Conservation (phyloP, 1,284 basidiomycete species). For the Rhodotorula sp. region DNA sequence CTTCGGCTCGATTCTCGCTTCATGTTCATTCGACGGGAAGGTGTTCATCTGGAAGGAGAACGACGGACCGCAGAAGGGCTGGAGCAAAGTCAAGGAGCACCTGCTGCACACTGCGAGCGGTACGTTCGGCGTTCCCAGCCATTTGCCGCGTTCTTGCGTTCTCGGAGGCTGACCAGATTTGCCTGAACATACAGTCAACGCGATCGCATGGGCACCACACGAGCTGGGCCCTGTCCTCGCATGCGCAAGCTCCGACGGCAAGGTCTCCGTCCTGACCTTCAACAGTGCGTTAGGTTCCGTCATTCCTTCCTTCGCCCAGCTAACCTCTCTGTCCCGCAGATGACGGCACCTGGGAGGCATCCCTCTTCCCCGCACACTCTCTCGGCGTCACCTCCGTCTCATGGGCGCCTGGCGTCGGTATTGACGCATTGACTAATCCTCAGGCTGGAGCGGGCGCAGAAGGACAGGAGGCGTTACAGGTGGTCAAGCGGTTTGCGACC, state of each 20-base stretch:
- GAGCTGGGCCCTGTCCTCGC: conserved; percentile 95
- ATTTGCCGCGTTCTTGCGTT: background rate
- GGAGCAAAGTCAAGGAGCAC: conserved; percentile 97
- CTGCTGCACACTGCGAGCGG: conserved; percentile 89
- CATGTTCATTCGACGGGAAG: conserved; percentile 96
- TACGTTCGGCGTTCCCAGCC: conserved; percentile 51
- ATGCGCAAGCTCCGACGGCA: conserved; percentile 97
- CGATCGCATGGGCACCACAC: conserved; percentile 96
- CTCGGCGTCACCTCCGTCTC: conserved; percentile 97
- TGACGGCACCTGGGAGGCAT: conserved; percentile 93
- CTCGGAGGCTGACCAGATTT: background rate
- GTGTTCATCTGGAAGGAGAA: conserved; percentile 97
- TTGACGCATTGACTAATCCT: conserved; percentile 26
- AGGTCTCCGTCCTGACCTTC: conserved; percentile 93
- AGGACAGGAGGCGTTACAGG: conserved; percentile 32
- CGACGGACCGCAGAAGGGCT: conserved; percentile 54
- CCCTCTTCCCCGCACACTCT: conserved; percentile 92
- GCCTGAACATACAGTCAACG: conserved; percentile 67
- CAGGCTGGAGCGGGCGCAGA: conserved; percentile 4
- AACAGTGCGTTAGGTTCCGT: conserved; percentile 67
- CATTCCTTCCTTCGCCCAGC: background rate
- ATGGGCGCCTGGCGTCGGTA: conserved; percentile 83
- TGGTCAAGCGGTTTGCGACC: conserved; percentile 79
- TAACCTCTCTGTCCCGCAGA: conserved; percentile 57
- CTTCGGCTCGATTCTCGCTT: conserved; percentile 92